Percentiles rank a stretch among this genome's conserved stretches.
These are phyloP conservation scores for Candida argentea DNA, from an alignment of 805 yeast species.

Conservation along the genomic window DNA sequence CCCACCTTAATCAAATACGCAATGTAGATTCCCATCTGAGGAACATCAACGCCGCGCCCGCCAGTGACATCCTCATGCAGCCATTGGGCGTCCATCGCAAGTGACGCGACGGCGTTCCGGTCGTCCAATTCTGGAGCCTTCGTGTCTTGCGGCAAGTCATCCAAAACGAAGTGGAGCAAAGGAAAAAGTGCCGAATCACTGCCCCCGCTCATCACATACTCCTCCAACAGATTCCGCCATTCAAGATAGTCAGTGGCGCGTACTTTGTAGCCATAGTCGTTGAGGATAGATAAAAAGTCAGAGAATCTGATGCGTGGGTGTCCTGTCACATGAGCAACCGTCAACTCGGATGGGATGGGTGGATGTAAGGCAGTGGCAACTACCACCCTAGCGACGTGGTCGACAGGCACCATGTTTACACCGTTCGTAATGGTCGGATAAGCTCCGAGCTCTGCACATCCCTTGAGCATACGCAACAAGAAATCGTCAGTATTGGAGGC, in stretches of 20 bases:
- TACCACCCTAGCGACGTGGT: slow-evolving; percentile 90
- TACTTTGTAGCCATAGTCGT: slow-evolving; percentile 64
- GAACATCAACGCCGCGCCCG: slow-evolving; percentile 67
- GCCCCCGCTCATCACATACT: slow-evolving; percentile 53
- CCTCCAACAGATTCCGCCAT: slow-evolving; percentile 75
- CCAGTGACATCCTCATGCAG: slow-evolving; percentile 56
- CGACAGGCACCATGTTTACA: slow-evolving; percentile 96
- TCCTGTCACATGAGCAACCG: slow-evolving; percentile 94
- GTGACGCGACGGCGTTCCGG: slow-evolving; percentile 60
- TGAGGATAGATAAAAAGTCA: slow-evolving; percentile 58
- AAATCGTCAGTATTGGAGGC: slow-evolving; percentile 95
- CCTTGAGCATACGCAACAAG: slow-evolving; percentile 88
- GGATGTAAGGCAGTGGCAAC: slow-evolving; percentile 78
- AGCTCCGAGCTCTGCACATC: slow-evolving; percentile 78
- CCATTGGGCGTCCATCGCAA: slow-evolving; percentile 50
- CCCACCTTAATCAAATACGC: slow-evolving; percentile 74
- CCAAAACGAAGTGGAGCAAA: slow-evolving; percentile 86
- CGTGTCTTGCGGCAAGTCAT: slow-evolving; percentile 80
- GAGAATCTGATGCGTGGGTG: slow-evolving; percentile 86
- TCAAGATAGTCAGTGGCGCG: slow-evolving; percentile 53
- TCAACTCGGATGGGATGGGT: slow-evolving; percentile 39
- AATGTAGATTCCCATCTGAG: slow-evolving; percentile 65
- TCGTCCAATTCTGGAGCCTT: slow-evolving; percentile 96
- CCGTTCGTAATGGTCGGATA: slow-evolving; percentile 81
- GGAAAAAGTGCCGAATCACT: slow-evolving; percentile 88